Percentiles rank a stretch among this genome's conserved stretches.
Evolutionary conservation across 805 yeast genomes (phyloP).

Genomic region (Kodamaea restingae): DNA sequence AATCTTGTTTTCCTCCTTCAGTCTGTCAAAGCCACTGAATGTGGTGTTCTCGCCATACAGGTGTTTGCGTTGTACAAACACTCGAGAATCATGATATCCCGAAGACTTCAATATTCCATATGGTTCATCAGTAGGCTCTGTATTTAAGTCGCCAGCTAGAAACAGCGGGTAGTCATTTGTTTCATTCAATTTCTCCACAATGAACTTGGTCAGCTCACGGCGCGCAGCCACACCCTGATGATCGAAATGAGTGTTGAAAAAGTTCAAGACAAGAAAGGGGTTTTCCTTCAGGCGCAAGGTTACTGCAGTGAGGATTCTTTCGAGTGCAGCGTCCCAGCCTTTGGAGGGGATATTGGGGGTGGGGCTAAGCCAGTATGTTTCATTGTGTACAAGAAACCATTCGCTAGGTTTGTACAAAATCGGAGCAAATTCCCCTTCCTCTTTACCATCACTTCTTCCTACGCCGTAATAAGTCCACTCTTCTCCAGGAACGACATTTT

Average conservation of each 20-base stretch:
- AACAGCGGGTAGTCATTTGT: constrained; percentile 30
- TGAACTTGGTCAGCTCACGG: constrained; percentile 30
- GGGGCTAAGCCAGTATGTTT: constrained; percentile 39
- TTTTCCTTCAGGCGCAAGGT: constrained; percentile 28
- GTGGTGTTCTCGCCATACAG: constrained; percentile 44
- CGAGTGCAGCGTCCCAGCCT: constrained; percentile 44
- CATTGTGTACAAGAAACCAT: constrained; percentile 27
- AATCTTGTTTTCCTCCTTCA: constrained; percentile 21
- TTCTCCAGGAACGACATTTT: constrained; percentile 17
- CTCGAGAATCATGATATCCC: constrained; percentile 38
- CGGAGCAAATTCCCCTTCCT: constrained; percentile 35
- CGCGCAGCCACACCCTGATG: constrained; percentile 38
- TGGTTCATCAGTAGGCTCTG: constrained; percentile 40
- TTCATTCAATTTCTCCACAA: constrained; percentile 36
- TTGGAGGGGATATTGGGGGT: constrained; percentile 35
- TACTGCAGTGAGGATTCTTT: constrained; percentile 38
- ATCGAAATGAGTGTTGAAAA: constrained; percentile 42
- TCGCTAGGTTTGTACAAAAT: constrained; percentile 29
- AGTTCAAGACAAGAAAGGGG: constrained; percentile 25
- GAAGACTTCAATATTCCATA: constrained; percentile 33
- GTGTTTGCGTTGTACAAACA: constrained; percentile 20
- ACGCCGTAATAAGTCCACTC: constrained; percentile 38
- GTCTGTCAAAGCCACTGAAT: constrained; percentile 46
- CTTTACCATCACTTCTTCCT: constrained; percentile 31
- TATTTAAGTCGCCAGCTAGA: constrained; percentile 42